Conservation (phyloP, 2,329 filamentous ascomycete species). For the Intubia oerlemansii region DNA sequence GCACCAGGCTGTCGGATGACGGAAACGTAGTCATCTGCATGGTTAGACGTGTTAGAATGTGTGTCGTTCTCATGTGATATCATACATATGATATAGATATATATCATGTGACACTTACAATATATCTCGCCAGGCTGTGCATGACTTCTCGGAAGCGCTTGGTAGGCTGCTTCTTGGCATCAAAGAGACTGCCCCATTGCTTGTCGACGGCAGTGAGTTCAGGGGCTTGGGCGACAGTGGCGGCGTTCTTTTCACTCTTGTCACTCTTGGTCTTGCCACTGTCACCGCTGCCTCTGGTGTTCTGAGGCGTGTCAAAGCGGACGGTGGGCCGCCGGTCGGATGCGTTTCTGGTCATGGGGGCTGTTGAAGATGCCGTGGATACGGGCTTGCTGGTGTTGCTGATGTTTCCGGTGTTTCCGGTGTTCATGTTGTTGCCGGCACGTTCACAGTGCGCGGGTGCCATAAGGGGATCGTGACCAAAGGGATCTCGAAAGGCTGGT, state of each 20-base stretch:
- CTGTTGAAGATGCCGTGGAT: no score
- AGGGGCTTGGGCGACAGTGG: not conserved
- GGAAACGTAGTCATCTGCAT: slow-evolving; percentile 1
- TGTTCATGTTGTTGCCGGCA: no score
- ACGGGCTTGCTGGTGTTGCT: no score
- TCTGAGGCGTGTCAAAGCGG: slow-evolving; percentile 1
- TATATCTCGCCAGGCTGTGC: slow-evolving; percentile 48
- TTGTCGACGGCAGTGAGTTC: slow-evolving; percentile 6
- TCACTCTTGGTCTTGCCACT: no score
- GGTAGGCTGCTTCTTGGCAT: slow-evolving; percentile 43
- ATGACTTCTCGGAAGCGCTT: slow-evolving; percentile 48
- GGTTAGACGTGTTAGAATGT: no score
- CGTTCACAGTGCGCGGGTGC: no score
- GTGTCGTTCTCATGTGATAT: no score
- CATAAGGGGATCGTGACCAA: no score
- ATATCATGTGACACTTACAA: slow-evolving; percentile 27
- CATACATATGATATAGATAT: not conserved
- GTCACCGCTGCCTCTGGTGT: no score
- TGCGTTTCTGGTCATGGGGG: not conserved
- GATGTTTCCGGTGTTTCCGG: no score
- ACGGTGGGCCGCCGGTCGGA: slow-evolving; percentile 1
- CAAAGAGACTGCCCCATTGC: slow-evolving; percentile 54
- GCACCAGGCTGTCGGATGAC: slow-evolving; percentile 1
- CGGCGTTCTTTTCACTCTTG: not conserved
- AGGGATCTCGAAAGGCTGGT: no score